A percentile compares a stretch with the other conserved stretches of the same genome.
Evolutionary conservation across 2,329 filamentous ascomycete genomes (phyloP).

Genomic region (Aspergillus unguis): DNA sequence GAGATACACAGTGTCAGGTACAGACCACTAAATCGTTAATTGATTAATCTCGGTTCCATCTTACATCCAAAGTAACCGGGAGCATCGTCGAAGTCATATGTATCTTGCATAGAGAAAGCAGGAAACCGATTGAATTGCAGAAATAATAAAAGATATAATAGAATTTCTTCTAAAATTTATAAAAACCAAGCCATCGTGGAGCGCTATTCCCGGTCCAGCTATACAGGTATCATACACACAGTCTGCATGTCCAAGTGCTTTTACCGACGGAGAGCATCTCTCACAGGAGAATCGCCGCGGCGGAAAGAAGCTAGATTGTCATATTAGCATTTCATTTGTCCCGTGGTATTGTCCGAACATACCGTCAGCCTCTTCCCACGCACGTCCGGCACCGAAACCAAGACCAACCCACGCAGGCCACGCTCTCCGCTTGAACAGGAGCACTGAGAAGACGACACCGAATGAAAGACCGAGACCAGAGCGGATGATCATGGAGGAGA

Average conservation of each 20-base stretch:
- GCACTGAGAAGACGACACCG: conserved; percentile 96
- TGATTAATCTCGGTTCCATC: too few species aligned
- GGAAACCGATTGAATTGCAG: conserved; percentile 11
- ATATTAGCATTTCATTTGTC: conserved; percentile 13
- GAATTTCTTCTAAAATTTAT: conserved; percentile 21
- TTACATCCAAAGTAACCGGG: too few species aligned
- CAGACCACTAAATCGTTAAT: too few species aligned
- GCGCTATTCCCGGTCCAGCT: conserved; percentile 24
- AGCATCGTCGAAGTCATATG: too few species aligned
- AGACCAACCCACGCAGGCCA: conserved; percentile 96
- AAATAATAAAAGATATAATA: conserved; percentile 9
- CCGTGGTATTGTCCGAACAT: conserved; percentile 37
- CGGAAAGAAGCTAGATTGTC: conserved; percentile 40
- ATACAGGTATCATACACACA: conserved; percentile 39
- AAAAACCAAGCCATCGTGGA: conserved; percentile 12
- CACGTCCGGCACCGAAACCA: conserved; percentile 91
- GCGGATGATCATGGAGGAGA: conserved; percentile 96
- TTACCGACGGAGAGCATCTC: conserved; percentile 39
- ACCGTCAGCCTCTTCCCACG: conserved; percentile 97
- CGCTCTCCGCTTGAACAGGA: conserved; percentile 95
- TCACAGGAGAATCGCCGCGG: conserved; percentile 40
- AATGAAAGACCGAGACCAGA: conserved; percentile 94
- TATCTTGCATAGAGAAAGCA: too few species aligned
- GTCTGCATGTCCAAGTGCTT: conserved; percentile 18
- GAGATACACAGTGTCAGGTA: not conserved